Evolutionary conservation across 352 stramenopile species (phyloP).

Genomic region (Phytopythium chamaehyphon): DNA sequence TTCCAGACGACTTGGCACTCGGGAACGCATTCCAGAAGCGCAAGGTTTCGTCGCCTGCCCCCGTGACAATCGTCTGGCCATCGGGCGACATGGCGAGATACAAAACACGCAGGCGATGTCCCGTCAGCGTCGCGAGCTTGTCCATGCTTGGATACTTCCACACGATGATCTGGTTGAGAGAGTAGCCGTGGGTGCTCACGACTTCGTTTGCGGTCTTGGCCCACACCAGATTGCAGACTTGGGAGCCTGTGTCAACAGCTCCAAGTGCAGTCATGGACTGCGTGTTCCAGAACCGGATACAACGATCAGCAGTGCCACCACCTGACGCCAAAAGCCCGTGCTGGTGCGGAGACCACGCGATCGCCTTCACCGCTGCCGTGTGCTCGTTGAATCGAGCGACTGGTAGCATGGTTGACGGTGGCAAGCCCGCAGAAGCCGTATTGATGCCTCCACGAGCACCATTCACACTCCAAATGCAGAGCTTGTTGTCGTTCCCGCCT

Average conservation of each 20-base stretch:
- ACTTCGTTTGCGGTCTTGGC: slow-evolving; percentile 97
- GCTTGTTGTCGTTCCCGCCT: slow-evolving; percentile 98
- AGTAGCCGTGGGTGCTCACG: slow-evolving; percentile 98
- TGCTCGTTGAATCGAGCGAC: slow-evolving; percentile 93
- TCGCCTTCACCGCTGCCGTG: slow-evolving; percentile 96
- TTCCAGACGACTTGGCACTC: slow-evolving; percentile 37
- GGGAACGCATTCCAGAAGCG: slow-evolving; percentile 98
- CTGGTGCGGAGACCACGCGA: slow-evolving; percentile 97
- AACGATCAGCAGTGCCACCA: slow-evolving; percentile 94
- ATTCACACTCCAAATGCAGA: slow-evolving; percentile 94
- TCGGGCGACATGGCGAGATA: slow-evolving; percentile 97
- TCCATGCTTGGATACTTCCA: slow-evolving; percentile 97
- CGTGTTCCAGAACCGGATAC: slow-evolving; percentile 98
- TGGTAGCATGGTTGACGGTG: slow-evolving; percentile 38
- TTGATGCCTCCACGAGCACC: slow-evolving; percentile 12
- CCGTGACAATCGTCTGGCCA: slow-evolving; percentile 96
- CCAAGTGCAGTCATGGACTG: slow-evolving; percentile 86
- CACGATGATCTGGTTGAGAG: slow-evolving; percentile 97
- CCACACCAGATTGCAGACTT: slow-evolving; percentile 98
- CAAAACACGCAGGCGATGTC: slow-evolving; percentile 95
- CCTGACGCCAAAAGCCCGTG: slow-evolving; percentile 94
- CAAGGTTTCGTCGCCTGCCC: slow-evolving; percentile 96
- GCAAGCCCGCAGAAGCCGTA: background rate
- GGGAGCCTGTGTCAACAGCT: slow-evolving; percentile 94
- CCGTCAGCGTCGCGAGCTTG: slow-evolving; percentile 95